A percentile compares a stretch with the other conserved stretches of the same genome.
Conservation (phyloP, 768 basidiomycete species). For the Boletus vinaceobasis region DNA sequence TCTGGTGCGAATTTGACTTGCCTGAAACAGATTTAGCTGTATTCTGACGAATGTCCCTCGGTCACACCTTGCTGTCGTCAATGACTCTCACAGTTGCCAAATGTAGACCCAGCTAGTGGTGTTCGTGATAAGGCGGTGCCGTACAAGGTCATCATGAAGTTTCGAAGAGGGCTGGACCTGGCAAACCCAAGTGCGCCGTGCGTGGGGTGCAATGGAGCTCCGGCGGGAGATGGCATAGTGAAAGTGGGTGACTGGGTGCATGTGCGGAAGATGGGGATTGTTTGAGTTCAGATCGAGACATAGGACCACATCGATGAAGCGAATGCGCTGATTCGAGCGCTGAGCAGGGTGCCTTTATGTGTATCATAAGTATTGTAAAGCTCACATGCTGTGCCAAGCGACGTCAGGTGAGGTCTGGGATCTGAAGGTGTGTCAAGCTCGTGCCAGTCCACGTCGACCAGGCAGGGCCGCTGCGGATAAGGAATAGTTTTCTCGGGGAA, state of each 20-base stretch:
- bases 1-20: constrained; percentile 47
- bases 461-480: no score
- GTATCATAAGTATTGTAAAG: background rate
- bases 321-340: background rate
- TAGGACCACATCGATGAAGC: background rate
- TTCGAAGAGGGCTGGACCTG: constrained; percentile 59
- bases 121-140: constrained; percentile 69
- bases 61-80: background rate
- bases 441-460: no score
- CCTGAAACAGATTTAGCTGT: constrained; percentile 2
- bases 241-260: constrained; percentile 60
- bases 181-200: constrained; percentile 49
- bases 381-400: no score
- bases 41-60: constrained; percentile 1
- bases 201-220: constrained; percentile 64
- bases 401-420: no score
- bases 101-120: constrained; percentile 64
- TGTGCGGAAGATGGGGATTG: constrained; percentile 42
- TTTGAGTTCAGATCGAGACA: constrained; percentile 8
- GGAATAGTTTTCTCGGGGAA: no score
- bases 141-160: constrained; percentile 71
- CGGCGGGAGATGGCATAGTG: constrained; percentile 47
- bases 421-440: no score
- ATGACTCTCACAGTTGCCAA: constrained; percentile 56
- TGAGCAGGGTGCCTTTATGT: background rate